Conservation (phyloP, 306 rosid species). For the Ceratonia siliqua region DNA sequence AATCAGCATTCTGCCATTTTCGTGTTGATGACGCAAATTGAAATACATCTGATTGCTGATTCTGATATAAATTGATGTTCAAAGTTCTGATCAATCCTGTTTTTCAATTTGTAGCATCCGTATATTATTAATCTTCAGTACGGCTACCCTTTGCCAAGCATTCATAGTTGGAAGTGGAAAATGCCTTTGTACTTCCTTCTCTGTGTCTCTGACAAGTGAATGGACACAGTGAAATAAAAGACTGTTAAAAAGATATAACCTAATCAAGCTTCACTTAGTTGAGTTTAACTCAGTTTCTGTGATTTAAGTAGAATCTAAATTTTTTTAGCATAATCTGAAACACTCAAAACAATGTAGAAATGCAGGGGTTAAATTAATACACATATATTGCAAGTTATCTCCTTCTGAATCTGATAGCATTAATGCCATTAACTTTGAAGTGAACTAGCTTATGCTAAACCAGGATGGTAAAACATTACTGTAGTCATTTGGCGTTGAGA, state of each 20-base stretch:
- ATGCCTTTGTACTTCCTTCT: slow-evolving; percentile 5
- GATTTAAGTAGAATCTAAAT: too few species aligned
- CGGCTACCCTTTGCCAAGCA: not conserved
- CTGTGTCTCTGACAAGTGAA: slow-evolving; percentile 4
- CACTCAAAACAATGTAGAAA: too few species aligned
- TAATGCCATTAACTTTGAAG: too few species aligned
- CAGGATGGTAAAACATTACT: too few species aligned
- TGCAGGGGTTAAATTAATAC: too few species aligned
- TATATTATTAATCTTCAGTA: not conserved
- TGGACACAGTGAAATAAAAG: slow-evolving; percentile 29
- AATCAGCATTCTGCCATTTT: slow-evolving; percentile 36
- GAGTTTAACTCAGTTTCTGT: not conserved
- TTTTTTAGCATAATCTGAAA: too few species aligned
- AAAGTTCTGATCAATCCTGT: slow-evolving; percentile 25
- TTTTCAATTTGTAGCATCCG: slow-evolving; percentile 25
- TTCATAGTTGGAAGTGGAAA: slow-evolving; percentile 35
- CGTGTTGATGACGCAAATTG: slow-evolving; percentile 34
- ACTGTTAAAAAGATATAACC: slow-evolving; percentile 23
- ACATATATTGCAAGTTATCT: too few species aligned
- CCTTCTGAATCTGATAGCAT: too few species aligned
- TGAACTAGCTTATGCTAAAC: too few species aligned
- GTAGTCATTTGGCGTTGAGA: too few species aligned
- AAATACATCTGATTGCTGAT: slow-evolving; percentile 39
- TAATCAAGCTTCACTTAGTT: slow-evolving; percentile 26
- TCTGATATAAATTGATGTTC: slow-evolving; percentile 34